Percentiles rank a stretch among this genome's conserved stretches.
These are phyloP conservation scores for Elongisporangium senticosum DNA, from an alignment of 352 stramenopile species.

Conservation along the genomic window DNA sequence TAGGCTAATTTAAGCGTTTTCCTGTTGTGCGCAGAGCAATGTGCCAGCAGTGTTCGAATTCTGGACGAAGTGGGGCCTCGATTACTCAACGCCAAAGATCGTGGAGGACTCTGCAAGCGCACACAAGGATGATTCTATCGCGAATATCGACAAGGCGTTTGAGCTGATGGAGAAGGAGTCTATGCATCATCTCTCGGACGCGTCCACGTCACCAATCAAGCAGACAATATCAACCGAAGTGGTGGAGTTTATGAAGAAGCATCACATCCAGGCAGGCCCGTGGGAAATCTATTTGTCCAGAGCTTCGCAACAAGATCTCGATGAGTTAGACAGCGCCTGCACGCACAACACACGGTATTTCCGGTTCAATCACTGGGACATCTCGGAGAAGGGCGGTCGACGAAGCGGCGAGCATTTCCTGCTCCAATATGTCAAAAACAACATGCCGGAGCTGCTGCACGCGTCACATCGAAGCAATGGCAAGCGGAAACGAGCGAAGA, in stretches of 20 bases:
- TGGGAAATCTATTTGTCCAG: conserved; percentile 80
- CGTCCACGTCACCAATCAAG: conserved; percentile 66
- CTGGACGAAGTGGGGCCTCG: conserved; percentile 77
- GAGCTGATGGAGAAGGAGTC: conserved; percentile 59
- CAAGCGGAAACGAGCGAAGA: conserved; percentile 57
- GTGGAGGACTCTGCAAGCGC: conserved; percentile 19
- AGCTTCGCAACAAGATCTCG: conserved; percentile 55
- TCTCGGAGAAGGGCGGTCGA: conserved; percentile 61
- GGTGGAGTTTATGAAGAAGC: conserved; percentile 74
- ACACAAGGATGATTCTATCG: conserved; percentile 36
- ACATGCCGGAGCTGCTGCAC: conserved; percentile 69
- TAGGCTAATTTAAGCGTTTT: not conserved
- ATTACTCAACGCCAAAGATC: conserved; percentile 39
- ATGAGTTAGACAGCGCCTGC: conserved; percentile 61
- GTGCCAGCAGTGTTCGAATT: conserved; percentile 74
- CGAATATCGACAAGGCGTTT: conserved; percentile 52
- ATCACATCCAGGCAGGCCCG: conserved; percentile 62
- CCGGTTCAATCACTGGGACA: conserved; percentile 70
- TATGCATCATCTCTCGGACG: conserved; percentile 37
- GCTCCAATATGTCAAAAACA: conserved; percentile 76
- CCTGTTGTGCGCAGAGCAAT: conserved; percentile 33
- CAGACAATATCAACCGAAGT: conserved; percentile 53
- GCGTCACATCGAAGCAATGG: conserved; percentile 39
- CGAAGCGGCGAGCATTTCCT: conserved; percentile 75
- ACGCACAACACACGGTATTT: conserved; percentile 75